Evolutionary conservation across 805 yeast genomes (phyloP).

Genomic region (Yarrowia porcina): DNA sequence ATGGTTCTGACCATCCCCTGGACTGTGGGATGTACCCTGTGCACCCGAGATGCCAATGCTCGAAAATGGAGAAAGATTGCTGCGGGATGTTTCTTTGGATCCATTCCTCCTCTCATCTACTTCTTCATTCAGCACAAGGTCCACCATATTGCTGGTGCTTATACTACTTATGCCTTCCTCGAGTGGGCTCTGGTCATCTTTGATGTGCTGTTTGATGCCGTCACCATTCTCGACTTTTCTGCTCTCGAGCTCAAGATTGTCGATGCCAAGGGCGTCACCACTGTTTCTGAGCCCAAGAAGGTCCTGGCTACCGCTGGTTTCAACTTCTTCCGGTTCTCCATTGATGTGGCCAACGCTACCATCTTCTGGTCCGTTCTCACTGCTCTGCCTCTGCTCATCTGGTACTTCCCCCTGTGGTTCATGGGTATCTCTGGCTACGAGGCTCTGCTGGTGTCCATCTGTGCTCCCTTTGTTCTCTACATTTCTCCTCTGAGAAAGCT

Average conservation of each 20-base stretch:
- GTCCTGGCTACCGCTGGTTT: slow-evolving; percentile 33
- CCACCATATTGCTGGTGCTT: slow-evolving; percentile 85
- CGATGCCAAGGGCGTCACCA: slow-evolving; percentile 31
- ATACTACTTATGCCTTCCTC: slow-evolving; percentile 87
- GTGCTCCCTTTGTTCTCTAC: slow-evolving; percentile 57
- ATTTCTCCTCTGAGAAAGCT: slow-evolving; percentile 46
- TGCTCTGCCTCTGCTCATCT: slow-evolving; percentile 76
- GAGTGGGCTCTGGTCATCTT: slow-evolving; percentile 88
- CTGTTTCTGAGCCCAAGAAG: slow-evolving; percentile 27
- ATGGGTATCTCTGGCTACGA: slow-evolving; percentile 98
- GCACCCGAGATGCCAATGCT: slow-evolving; percentile 49
- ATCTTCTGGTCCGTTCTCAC: slow-evolving; percentile 84
- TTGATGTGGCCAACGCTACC: slow-evolving; percentile 56
- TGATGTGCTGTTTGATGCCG: slow-evolving; percentile 82
- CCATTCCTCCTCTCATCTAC: slow-evolving; percentile 76
- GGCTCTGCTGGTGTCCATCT: slow-evolving; percentile 55
- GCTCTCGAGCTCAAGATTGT: slow-evolving; percentile 50
- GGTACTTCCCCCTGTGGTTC: slow-evolving; percentile 98
- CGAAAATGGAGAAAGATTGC: slow-evolving; percentile 51
- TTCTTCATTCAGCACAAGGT: slow-evolving; percentile 93
- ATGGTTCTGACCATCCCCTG: slow-evolving; percentile 89
- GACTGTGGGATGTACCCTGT: slow-evolving; percentile 60
- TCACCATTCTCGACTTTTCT: slow-evolving; percentile 67
- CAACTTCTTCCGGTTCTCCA: slow-evolving; percentile 35
- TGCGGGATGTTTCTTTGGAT: slow-evolving; percentile 61